Conservation (phyloP, 192 early-diverging fungal species). For the Backusella liffmaniae region DNA sequence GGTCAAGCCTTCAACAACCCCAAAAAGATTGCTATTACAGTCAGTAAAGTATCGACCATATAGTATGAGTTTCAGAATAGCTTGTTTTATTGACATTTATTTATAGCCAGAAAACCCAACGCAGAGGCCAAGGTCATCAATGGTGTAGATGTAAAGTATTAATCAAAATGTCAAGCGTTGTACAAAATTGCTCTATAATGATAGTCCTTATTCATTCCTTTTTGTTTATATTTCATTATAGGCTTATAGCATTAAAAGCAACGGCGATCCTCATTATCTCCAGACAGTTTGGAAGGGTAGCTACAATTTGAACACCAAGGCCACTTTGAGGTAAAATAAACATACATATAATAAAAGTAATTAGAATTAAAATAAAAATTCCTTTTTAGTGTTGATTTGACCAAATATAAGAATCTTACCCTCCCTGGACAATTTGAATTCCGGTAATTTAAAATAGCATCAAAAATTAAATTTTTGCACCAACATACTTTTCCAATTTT, state of each 20-base stretch:
- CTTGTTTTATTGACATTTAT: neutral
- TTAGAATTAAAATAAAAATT: neutral
- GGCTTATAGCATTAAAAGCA: conserved; percentile 27
- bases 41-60: conserved; percentile 26
- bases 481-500: neutral
- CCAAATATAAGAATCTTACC: conserved; percentile 31
- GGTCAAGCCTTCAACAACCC: conserved; percentile 16
- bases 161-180: neutral
- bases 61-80: neutral
- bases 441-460: conserved; percentile 21
- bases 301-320: conserved; percentile 27
- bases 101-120: conserved; percentile 31
- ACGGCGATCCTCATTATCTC: conserved; percentile 26
- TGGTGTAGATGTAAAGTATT: conserved; percentile 32
- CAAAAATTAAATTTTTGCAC: neutral
- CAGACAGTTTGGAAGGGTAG: conserved; percentile 34
- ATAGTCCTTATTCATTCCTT: neutral
- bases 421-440: conserved; percentile 37
- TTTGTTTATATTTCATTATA: conserved; percentile 9
- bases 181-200: neutral
- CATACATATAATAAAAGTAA: neutral
- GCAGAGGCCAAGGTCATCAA: conserved; percentile 29
- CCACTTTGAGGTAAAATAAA: conserved; percentile 30
- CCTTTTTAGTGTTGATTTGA: conserved; percentile 27
- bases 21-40: conserved; percentile 26